Base-by-base conservation (phyloP, 345 rosid species). In the Atalantia buxifolia region DNA sequence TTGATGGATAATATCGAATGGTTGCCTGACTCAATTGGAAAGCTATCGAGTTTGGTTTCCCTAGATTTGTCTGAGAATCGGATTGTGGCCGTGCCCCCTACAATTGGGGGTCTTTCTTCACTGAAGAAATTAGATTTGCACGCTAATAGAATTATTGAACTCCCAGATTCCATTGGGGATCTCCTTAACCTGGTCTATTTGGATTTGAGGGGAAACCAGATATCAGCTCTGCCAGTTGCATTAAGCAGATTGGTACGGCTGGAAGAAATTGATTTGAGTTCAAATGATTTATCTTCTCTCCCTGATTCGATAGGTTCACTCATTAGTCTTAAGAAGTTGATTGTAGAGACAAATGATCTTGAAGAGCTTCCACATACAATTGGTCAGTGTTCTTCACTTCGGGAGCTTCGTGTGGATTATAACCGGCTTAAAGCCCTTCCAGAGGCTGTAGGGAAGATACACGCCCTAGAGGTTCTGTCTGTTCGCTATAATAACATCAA, bases 401-500 rank as follows among this genome's bases (percentile, higher is more conserved):
- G 67, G 83, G 99, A 90, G 86, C 94, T 96, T 50, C 90, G 76
- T 69, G 97, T 89, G 4, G 98, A 94, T 82, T 96, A 96, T 84
- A 96, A 96, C 85, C 86, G 94, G 75, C 92, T 96, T 70, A 96
- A 92, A 84, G 98, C 98, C 79, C 99, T 96, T 64, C 99, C 99
- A 0, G 99, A 90, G 88, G 99, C 99, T 50, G 91, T 90, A 53
- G 99, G 99, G 62, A 96, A 94, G 94, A 85, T 94, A 70, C 77
- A 86, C 28, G 88, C 90, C 33, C 79, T 94, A 21, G 93, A 96
- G 93, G 87, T 94, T 77, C 77, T 96, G 45, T 86, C 88, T 0
- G 93, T 96, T 24, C 94, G 99, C 21, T 96, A 96, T 76, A 96
- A 96, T 61, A 94, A 92, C 84, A 88, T 96, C 83, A 90, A 92